These are phyloP conservation scores for Fusarium avenaceum DNA, from an alignment of 2,329 filamentous ascomycete genomes.

Conservation along the genomic window DNA sequence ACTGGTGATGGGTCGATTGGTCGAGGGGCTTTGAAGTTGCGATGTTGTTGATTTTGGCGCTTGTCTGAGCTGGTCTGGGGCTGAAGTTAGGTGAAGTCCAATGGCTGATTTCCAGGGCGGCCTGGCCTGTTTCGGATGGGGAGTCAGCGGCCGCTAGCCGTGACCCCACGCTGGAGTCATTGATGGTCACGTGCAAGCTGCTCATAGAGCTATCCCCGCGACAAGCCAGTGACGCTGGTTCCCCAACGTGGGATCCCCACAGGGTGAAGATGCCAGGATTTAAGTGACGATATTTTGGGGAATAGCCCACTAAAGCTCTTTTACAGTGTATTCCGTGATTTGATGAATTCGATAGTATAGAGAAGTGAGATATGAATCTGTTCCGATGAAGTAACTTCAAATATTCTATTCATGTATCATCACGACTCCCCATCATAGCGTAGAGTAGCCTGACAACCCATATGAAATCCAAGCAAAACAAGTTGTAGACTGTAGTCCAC, in stretches of 20 bases:
- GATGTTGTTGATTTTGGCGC: constrained; percentile 48
- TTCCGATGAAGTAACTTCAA: background rate
- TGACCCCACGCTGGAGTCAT: constrained; percentile 14
- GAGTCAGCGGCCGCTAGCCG: constrained; percentile 27
- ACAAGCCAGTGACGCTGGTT: constrained; percentile 11
- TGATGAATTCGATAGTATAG: background rate
- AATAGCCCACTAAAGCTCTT: background rate
- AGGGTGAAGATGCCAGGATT: constrained; percentile 1
- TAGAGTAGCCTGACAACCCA: background rate
- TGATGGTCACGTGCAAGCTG: constrained; percentile 8
- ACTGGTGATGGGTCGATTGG: constrained; percentile 39
- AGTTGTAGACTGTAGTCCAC: constrained; percentile 34
- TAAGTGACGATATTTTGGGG: constrained; percentile 4
- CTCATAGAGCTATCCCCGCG: constrained; percentile 3
- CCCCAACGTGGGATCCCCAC: constrained; percentile 15
- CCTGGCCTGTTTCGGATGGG: constrained; percentile 31
- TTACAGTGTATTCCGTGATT: background rate
- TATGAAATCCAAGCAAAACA: constrained; percentile 7
- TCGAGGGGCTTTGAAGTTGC: constrained; percentile 44
- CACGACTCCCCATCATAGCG: background rate
- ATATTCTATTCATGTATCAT: background rate
- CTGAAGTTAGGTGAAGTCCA: constrained; percentile 2
- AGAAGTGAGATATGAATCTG: background rate
- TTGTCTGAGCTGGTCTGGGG: constrained; percentile 28
- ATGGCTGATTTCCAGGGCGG: constrained; percentile 22